Evolutionary conservation across 331 rosid genomes (phyloP), one percentile per base, ranked within the genome.

Genomic region (Ulmus americana): DNA sequence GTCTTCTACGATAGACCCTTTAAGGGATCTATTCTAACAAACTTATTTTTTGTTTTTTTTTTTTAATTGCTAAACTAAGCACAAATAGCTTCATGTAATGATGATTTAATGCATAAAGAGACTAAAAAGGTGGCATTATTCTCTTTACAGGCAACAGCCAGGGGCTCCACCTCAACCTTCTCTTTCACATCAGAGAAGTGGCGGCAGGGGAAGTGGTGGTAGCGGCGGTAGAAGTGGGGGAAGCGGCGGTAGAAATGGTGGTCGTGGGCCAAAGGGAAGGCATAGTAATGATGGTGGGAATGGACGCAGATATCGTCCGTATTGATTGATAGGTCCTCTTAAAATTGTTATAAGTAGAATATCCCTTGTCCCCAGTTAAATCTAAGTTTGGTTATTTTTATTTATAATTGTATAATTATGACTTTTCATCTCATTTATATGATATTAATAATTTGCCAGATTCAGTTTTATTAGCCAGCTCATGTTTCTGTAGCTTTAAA

Each of bases 261-360:
- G 35, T 28, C 35, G 90, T 70, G 63, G 84, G 73, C 83, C 92
- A 70, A 80, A 80, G 70, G 95, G 96, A 65, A 84, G 95, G 73
- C 80, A 84, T 60, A 63, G 61, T 72, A 78, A 83, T 63, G 84
- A 73, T 47, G 39, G 83, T 63, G 86, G 94, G 64, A 83, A 69
- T 56, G 98, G 97, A 73, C 91, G 85, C 56, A 85, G 95, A 75
- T 89, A 89, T 65, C 89, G 87, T 45, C 98, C 98, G 4, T 92
- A 92, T 74, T 92, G 83, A 57, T 60, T 51, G 48, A 7, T 43
- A 22, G 47, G 47, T 13, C 18, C 55, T 35, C 1, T 56, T 1
- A 18, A 53, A 53, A 18, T 20, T 20, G 22, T 53, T 20, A 6
- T 5, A 22, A 53, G 12, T 20, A 6, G 58, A 51, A 14, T 14